Conservation (phyloP, 306 rosid species). For the Trifolium pratense region DNA sequence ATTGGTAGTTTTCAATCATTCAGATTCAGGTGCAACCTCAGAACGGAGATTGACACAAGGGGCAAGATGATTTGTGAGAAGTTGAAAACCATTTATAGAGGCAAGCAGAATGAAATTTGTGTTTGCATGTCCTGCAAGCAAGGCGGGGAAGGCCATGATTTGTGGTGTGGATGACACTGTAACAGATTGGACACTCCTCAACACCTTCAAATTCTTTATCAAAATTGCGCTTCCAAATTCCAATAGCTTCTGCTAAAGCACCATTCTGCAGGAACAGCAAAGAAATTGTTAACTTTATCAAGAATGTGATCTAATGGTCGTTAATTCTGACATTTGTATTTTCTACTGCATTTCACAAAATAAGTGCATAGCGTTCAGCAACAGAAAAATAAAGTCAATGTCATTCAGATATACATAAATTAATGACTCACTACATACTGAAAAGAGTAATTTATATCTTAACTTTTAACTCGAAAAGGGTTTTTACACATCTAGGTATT, state of each 20-base stretch:
- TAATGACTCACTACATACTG: slow-evolving; percentile 6
- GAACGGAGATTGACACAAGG: slow-evolving; percentile 93
- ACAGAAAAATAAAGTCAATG: slow-evolving; percentile 26
- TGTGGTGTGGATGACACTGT: slow-evolving; percentile 92
- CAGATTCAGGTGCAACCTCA: slow-evolving; percentile 45
- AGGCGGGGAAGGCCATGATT: slow-evolving; percentile 93
- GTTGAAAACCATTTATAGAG: slow-evolving; percentile 96
- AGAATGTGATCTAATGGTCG: background rate
- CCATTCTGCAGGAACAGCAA: slow-evolving; percentile 77
- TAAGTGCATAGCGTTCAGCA: too few species aligned
- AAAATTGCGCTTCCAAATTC: slow-evolving; percentile 91
- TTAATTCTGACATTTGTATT: slow-evolving; percentile 13
- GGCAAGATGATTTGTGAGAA: slow-evolving; percentile 96
- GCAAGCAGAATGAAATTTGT: slow-evolving; percentile 95
- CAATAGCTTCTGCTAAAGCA: slow-evolving; percentile 91
- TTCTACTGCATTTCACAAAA: slow-evolving; percentile 15
- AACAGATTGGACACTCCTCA: slow-evolving; percentile 97
- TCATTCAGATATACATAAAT: slow-evolving; percentile 11
- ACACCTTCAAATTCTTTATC: slow-evolving; percentile 99
- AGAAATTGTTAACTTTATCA: slow-evolving; percentile 29
- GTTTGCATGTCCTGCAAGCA: slow-evolving; percentile 97
- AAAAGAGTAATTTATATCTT: background rate
- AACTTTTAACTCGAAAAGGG: background rate
- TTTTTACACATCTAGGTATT: slow-evolving; percentile 9
- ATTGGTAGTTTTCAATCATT: slow-evolving; percentile 32